Percentiles rank a stretch among this genome's conserved stretches.
phyloP scores from a whole-genome alignment of 768 basidiomycete genomes.

The Lactarius indigo region DNA sequence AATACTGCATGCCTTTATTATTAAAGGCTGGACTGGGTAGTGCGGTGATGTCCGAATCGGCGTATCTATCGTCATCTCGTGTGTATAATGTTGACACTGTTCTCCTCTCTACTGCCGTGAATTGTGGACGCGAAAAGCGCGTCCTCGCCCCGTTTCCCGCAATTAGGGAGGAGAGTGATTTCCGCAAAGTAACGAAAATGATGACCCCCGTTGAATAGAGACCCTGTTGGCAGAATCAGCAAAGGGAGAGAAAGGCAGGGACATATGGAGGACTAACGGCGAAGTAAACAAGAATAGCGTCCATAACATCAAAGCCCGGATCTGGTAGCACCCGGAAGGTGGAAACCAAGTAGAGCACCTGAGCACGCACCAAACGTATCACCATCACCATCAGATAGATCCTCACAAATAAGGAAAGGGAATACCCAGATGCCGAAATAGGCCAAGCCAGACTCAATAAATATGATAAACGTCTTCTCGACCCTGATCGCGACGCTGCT shows the following conservation, averaged over 20 bases:
- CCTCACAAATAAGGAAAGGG: not conserved
- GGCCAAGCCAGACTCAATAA: constrained; percentile 18
- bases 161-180: constrained; percentile 12
- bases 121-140: not conserved
- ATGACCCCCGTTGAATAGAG: constrained; percentile 13
- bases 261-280: constrained; percentile 3
- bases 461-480: constrained; percentile 11
- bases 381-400: not conserved
- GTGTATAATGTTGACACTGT: not conserved
- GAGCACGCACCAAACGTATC: not conserved
- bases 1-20: constrained; percentile 3
- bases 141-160: not conserved
- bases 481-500: not conserved
- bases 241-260: too few relatives aligned
- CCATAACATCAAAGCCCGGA: constrained; percentile 11
- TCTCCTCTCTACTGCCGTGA: not conserved
- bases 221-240: constrained; percentile 2
- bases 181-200: constrained; percentile 13
- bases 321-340: constrained; percentile 7
- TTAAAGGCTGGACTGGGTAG: not conserved
- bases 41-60: constrained; percentile 2
- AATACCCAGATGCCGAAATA: constrained; percentile 18
- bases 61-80: not conserved
- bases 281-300: constrained; percentile 11
- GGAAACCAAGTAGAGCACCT: constrained; percentile 16